phyloP scores from a whole-genome alignment of 345 rosid species.

The Dipteronia sinensis region DNA sequence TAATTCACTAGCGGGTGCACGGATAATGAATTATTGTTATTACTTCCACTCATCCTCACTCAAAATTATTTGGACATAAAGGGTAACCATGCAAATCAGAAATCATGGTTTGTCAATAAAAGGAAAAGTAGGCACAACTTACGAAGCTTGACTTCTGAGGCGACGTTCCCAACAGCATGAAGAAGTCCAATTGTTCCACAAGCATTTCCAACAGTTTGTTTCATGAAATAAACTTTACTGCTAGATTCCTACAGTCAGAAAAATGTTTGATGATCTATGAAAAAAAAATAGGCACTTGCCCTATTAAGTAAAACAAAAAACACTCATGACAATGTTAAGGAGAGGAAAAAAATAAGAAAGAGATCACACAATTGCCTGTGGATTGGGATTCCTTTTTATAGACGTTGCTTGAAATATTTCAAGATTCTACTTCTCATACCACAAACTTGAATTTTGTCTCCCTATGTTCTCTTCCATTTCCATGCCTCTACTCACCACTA shows the following conservation, averaged over 20 bases:
- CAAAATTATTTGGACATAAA: neutral
- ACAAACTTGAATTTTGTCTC: neutral
- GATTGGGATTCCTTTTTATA: neutral
- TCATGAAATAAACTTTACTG: slow-evolving; percentile 85
- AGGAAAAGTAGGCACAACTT: slow-evolving; percentile 32
- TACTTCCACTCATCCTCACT: neutral
- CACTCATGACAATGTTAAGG: neutral
- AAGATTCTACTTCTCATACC: neutral
- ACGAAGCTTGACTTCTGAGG: slow-evolving; percentile 75
- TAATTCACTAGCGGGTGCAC: neutral
- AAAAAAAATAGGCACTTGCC: neutral
- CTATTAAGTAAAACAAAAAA: neutral
- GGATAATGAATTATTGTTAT: neutral
- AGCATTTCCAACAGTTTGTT: slow-evolving; percentile 96
- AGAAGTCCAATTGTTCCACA: slow-evolving; percentile 98
- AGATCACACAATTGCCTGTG: neutral
- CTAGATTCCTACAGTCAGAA: slow-evolving; percentile 46
- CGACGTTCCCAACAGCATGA: slow-evolving; percentile 87
- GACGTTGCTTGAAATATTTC: neutral
- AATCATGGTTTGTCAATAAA: neutral
- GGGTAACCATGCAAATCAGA: neutral
- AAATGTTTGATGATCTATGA: neutral
- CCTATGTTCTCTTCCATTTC: neutral
- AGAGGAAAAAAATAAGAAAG: neutral
- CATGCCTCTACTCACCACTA: neutral